phyloP scores from a whole-genome alignment of 176 grass and related monocot genomes.

The Puccinellia tenuiflora region DNA sequence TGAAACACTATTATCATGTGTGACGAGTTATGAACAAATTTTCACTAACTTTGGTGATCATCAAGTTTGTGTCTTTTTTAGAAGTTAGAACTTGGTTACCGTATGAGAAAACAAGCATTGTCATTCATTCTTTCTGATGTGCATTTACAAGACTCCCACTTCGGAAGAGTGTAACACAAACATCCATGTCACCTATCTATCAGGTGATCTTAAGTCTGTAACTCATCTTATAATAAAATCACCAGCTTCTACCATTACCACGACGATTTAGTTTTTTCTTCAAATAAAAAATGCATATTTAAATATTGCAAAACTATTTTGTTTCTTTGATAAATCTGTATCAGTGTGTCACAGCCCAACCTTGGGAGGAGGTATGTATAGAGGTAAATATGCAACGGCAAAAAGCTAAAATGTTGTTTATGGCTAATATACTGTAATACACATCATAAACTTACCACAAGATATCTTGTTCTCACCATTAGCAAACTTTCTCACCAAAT shows the following conservation, averaged over 20 bases:
- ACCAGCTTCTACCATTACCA: background rate
- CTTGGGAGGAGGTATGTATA: background rate
- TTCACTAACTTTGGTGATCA: background rate
- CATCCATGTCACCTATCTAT: background rate
- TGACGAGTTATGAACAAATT: background rate
- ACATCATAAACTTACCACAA: slow-evolving; percentile 57
- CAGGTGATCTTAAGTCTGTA: background rate
- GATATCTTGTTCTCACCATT: slow-evolving; percentile 68
- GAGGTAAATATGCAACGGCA: background rate
- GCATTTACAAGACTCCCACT: background rate
- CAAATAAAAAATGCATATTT: background rate
- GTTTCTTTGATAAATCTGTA: background rate
- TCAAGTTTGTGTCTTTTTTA: background rate
- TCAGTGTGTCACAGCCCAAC: background rate
- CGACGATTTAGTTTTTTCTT: background rate
- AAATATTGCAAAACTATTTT: background rate
- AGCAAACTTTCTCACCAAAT: slow-evolving; percentile 80
- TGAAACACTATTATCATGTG: background rate
- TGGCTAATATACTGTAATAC: background rate
- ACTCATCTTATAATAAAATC: background rate
- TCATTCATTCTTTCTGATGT: background rate
- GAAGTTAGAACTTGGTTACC: background rate
- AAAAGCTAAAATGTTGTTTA: background rate
- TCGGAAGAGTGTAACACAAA: background rate
- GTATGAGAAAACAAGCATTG: background rate